A percentile compares a stretch with the other conserved stretches of the same genome.
Conservation (phyloP, 257 asterid species). For the Anisodus tanguticus region DNA sequence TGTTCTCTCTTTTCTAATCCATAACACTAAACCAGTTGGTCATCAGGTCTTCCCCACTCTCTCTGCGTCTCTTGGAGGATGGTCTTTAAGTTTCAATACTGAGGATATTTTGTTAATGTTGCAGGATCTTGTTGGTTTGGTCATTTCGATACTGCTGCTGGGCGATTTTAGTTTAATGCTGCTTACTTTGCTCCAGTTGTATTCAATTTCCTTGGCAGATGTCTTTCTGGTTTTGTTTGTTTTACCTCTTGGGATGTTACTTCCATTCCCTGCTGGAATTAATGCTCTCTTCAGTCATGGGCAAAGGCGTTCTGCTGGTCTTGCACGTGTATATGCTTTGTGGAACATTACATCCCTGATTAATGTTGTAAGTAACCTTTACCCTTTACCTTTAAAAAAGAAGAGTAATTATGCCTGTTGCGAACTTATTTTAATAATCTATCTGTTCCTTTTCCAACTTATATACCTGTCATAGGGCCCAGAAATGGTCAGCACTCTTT, state of each 20-base stretch:
- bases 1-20: conserved; percentile 78
- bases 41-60: conserved; percentile 67
- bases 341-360: conserved; percentile 90
- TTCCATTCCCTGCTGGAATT: conserved; percentile 98
- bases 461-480: background rate
- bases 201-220: conserved; percentile 81
- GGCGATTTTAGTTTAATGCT: conserved; percentile 97
- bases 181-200: conserved; percentile 96
- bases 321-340: conserved; percentile 93
- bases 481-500: background rate
- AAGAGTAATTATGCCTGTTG: background rate
- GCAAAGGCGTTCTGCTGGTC: conserved; percentile 93
- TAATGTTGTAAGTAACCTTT: conserved; percentile 71
- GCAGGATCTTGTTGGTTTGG: conserved; percentile 99
- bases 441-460: background rate
- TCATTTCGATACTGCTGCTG: conserved; percentile 87
- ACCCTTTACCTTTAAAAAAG: background rate
- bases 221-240: conserved; percentile 87
- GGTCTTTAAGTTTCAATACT: background rate
- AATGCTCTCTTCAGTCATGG: conserved; percentile 97
- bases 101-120: conserved; percentile 27
- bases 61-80: background rate
- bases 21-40: conserved; percentile 95
- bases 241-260: conserved; percentile 86
- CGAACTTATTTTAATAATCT: background rate